Percentiles rank a stretch among this genome's conserved stretches.
Conservation (phyloP, 495 filamentous ascomycete species). For the Daldinia decipiens region DNA sequence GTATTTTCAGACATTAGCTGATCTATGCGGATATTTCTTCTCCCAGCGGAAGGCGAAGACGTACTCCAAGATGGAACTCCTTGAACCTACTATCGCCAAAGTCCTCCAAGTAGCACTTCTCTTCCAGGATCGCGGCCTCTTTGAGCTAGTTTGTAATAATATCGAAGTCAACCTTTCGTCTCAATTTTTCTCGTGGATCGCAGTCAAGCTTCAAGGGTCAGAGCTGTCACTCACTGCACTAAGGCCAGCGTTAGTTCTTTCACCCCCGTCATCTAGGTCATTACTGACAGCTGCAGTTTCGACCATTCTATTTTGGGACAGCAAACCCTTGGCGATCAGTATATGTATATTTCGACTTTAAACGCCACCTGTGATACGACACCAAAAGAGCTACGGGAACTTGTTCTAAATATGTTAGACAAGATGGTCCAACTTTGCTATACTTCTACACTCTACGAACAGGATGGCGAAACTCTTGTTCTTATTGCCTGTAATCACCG, state of each 20-base stretch:
- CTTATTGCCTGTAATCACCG: conserved; percentile 13
- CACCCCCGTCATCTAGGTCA: not conserved
- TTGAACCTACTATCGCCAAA: conserved; percentile 9
- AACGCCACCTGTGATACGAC: not conserved
- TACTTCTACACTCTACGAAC: conserved; percentile 11
- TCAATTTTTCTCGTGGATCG: conserved; percentile 15
- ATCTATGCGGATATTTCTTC: conserved; percentile 2
- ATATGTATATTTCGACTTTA: conserved; percentile 6
- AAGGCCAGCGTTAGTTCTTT: conserved; percentile 12
- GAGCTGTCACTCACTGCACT: not conserved
- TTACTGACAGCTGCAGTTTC: conserved; percentile 15
- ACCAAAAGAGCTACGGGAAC: conserved; percentile 2
- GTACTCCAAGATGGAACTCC: not conserved
- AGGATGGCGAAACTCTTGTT: conserved; percentile 23
- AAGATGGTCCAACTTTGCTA: conserved; percentile 17
- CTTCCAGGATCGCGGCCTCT: not conserved
- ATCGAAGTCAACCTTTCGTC: conserved; percentile 11
- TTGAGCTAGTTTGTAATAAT: conserved; percentile 16
- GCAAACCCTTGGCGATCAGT: conserved; percentile 19
- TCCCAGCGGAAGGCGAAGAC: not conserved
- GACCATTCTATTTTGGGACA: conserved; percentile 5
- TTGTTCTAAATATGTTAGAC: conserved; percentile 1
- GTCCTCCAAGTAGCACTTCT: conserved; percentile 13
- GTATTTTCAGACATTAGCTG: not conserved
- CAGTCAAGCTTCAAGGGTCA: not conserved